Conservation (phyloP, 108 stramenopile genomes). For the Cyclotella baltica region DNA sequence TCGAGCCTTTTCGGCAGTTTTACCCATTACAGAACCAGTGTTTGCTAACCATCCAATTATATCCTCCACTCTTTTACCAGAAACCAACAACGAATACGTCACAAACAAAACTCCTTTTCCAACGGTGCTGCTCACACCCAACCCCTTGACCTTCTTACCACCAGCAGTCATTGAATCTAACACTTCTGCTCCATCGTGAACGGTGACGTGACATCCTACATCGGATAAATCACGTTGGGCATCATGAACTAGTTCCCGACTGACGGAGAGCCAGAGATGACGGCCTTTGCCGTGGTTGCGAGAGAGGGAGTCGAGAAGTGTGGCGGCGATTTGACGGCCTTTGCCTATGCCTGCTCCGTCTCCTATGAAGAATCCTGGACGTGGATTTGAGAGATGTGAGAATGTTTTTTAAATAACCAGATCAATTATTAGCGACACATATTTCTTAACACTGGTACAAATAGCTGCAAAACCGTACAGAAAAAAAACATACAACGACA, state of each 20-base stretch:
- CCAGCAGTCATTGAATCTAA: conserved; percentile 12
- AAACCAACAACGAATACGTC: conserved; percentile 67
- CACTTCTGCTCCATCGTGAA: conserved; percentile 55
- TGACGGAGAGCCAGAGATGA: conserved; percentile 73
- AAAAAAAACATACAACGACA: too few relatives aligned
- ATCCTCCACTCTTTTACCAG: conserved; percentile 67
- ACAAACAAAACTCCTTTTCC: conserved; percentile 38
- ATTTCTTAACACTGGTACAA: too few relatives aligned
- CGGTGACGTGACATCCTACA: conserved; percentile 51
- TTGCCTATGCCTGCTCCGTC: conserved; percentile 92
- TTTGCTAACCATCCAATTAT: conserved; percentile 71
- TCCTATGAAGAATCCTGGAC: conserved; percentile 88
- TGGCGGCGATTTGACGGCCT: conserved; percentile 71
- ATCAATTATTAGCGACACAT: too few relatives aligned
- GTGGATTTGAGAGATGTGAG: too few relatives aligned
- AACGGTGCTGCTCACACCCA: conserved; percentile 23
- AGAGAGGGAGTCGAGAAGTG: conserved; percentile 51
- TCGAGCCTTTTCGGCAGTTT: conserved; percentile 2
- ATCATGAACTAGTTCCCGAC: conserved; percentile 62
- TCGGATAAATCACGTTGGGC: conserved; percentile 65
- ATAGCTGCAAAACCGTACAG: too few relatives aligned
- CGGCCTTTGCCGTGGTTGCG: conserved; percentile 51
- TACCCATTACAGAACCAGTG: conserved; percentile 18
- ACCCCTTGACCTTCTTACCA: conserved; percentile 31
- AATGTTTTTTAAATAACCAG: not conserved